These are phyloP conservation scores for Magnaporthiopsis poae DNA, from an alignment of 2,329 filamentous ascomycete species.

Conservation along the genomic window DNA sequence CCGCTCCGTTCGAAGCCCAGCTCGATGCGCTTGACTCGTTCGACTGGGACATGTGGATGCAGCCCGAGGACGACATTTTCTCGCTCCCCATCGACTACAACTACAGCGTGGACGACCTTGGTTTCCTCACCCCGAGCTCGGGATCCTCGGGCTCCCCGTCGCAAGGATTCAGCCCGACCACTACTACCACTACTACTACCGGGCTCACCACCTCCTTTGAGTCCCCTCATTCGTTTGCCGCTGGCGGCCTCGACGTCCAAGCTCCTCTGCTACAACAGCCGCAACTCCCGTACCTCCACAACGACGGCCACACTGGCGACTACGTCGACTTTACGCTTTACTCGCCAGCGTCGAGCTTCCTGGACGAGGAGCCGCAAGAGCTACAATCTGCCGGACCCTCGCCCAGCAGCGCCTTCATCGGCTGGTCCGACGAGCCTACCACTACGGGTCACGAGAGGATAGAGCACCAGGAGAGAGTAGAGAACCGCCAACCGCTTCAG, in stretches of 20 bases:
- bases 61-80: constrained; percentile 29
- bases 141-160: constrained; percentile 24
- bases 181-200: background rate
- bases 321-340: constrained; percentile 49
- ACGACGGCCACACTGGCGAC: constrained; percentile 26
- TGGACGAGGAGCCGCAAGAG: constrained; percentile 36
- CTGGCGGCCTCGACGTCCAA: constrained; percentile 8
- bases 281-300: constrained; percentile 32
- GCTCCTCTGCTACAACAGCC: constrained; percentile 7
- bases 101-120: constrained; percentile 35
- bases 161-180: constrained; percentile 18
- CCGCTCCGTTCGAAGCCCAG: constrained; percentile 12
- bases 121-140: constrained; percentile 30
- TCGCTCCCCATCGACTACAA: constrained; percentile 30
- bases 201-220: background rate
- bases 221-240: constrained; percentile 11
- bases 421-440: no score
- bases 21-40: constrained; percentile 13
- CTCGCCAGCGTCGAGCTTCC: constrained; percentile 38
- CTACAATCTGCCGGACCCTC: constrained; percentile 12
- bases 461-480: no score
- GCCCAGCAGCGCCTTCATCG: background rate
- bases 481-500: no score
- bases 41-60: constrained; percentile 31
- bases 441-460: no score